A percentile compares a stretch with the other conserved stretches of the same genome.
phyloP scores from a whole-genome alignment of 352 stramenopile species.

The Pythium utonaiense region DNA sequence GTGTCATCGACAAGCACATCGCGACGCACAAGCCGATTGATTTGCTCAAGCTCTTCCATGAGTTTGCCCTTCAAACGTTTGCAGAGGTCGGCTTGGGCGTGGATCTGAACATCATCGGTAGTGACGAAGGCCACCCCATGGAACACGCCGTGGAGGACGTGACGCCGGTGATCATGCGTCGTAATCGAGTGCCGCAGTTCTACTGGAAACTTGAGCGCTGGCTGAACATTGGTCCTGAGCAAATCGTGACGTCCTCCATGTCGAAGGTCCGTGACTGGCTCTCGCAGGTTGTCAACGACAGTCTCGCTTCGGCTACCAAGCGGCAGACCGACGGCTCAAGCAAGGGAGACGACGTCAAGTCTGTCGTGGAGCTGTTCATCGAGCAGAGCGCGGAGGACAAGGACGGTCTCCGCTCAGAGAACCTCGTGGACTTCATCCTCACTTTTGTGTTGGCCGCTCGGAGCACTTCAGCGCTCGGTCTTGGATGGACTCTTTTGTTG shows the following conservation, averaged over 20 bases:
- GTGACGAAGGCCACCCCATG: constrained; percentile 34
- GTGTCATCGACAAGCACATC: background rate
- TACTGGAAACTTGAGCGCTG: constrained; percentile 58
- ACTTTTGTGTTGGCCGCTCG: constrained; percentile 62
- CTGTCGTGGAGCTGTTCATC: constrained; percentile 5
- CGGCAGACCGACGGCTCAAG: no score
- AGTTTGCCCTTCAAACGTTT: constrained; percentile 53
- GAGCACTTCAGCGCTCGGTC: constrained; percentile 67
- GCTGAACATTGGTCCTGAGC: constrained; percentile 42
- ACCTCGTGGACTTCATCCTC: constrained; percentile 65
- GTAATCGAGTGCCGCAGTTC: constrained; percentile 39
- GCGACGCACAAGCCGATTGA: constrained; percentile 2
- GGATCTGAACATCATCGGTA: constrained; percentile 38
- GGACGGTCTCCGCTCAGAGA: constrained; percentile 31
- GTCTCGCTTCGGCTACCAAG: no score
- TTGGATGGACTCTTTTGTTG: constrained; percentile 69
- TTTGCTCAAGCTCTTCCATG: constrained; percentile 36
- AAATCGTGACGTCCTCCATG: no score
- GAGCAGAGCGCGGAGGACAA: constrained; percentile 6
- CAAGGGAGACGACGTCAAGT: no score
- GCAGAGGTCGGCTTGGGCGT: constrained; percentile 45
- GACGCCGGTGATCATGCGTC: constrained; percentile 28
- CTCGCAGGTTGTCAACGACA: no score
- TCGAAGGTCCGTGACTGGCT: no score
- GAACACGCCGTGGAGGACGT: constrained; percentile 37